Percentiles rank a stretch among this genome's conserved stretches.
These are phyloP conservation scores for Actinomortierella ambigua DNA, from an alignment of 371 early-diverging fungal species.

Conservation along the genomic window DNA sequence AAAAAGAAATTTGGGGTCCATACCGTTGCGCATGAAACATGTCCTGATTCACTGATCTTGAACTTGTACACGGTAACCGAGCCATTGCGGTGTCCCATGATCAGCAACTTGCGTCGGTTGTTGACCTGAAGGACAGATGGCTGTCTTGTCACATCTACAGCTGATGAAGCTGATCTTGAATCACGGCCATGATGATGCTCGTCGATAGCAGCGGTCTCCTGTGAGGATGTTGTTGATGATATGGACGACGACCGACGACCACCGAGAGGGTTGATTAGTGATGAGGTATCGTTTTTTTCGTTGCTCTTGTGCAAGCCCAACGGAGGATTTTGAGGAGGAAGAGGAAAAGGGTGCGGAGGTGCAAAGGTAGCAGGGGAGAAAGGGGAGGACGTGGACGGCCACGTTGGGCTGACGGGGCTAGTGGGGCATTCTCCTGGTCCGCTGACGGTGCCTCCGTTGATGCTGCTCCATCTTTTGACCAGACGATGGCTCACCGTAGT, in stretches of 20 bases:
- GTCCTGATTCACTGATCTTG: conserved; percentile 24
- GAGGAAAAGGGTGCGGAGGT: conserved; percentile 5
- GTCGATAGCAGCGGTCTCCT: too few relatives aligned
- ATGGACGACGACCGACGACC: too few relatives aligned
- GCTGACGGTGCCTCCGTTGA: background rate
- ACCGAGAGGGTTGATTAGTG: background rate
- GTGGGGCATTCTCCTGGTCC: too few relatives aligned
- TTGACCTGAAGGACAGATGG: too few relatives aligned
- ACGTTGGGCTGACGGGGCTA: background rate
- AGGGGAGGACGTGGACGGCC: background rate
- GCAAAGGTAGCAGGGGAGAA: conserved; percentile 5
- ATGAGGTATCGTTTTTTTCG: conserved; percentile 5
- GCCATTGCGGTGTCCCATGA: conserved; percentile 37
- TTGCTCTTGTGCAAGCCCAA: conserved; percentile 21
- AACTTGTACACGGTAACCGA: conserved; percentile 43
- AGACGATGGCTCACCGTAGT: conserved; percentile 50
- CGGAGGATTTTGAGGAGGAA: conserved; percentile 15
- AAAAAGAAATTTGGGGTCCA: background rate
- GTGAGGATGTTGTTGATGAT: too few relatives aligned
- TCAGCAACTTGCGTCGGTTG: conserved; percentile 37
- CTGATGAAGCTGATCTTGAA: too few relatives aligned
- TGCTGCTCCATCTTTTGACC: conserved; percentile 43
- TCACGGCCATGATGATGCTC: too few relatives aligned
- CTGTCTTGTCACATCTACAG: too few relatives aligned
- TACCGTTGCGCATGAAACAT: conserved; percentile 33